A percentile compares a stretch with the other conserved stretches of the same genome.
phyloP scores from a whole-genome alignment of 1,284 basidiomycete species.

The Heterobasidion parviporum region DNA sequence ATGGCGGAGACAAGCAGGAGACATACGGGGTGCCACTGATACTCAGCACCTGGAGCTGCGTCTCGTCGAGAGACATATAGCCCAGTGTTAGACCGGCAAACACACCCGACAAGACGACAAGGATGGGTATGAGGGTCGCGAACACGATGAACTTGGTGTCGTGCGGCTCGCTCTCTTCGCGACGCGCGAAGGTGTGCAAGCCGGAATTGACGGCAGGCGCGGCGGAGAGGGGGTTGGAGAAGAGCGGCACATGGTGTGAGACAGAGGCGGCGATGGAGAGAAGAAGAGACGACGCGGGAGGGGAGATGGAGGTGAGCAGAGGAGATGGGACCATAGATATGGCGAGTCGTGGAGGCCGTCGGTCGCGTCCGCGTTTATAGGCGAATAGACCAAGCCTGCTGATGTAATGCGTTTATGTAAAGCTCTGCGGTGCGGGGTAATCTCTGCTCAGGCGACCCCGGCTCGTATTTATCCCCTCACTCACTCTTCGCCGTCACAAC shows the following conservation, averaged over 20 bases:
- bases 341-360: background rate
- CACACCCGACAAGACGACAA: conserved; percentile 53
- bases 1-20: background rate
- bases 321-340: conserved; percentile 9
- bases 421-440: too few species aligned
- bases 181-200: conserved; percentile 19
- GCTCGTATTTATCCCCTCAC: too few species aligned
- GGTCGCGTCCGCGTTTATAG: background rate
- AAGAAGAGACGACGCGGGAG: conserved; percentile 7
- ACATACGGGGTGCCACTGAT: conserved; percentile 77
- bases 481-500: too few species aligned
- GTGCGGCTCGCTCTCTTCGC: conserved; percentile 22
- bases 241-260: conserved; percentile 35
- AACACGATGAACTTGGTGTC: conserved; percentile 34
- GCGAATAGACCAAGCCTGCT: background rate
- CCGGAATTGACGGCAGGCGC: conserved; percentile 1
- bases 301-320: conserved; percentile 4
- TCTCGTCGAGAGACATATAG: conserved; percentile 92
- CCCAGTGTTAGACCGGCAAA: conserved; percentile 78
- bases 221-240: conserved; percentile 13
- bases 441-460: too few species aligned
- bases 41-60: conserved; percentile 81
- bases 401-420: too few species aligned
- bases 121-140: conserved; percentile 48
- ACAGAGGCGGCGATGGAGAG: conserved; percentile 10